Percentiles rank a stretch among this genome's conserved stretches.
Conservation (phyloP, 2,329 filamentous ascomycete species). For the Pezicula carpinea region DNA sequence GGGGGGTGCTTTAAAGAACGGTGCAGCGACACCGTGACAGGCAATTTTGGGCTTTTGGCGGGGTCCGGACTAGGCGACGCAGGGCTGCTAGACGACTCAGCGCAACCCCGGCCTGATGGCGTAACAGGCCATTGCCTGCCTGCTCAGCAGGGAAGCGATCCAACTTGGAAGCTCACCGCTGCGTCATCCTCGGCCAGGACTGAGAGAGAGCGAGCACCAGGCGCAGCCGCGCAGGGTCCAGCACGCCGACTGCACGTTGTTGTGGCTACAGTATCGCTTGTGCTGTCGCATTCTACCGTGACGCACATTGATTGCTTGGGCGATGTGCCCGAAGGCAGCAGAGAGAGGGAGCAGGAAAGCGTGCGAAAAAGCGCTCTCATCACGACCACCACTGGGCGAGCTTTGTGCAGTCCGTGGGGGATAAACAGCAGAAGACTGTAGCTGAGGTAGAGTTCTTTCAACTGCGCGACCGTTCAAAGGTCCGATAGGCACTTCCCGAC, state of each 20-base stretch:
- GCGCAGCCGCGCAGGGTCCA: background rate
- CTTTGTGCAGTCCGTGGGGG: too few species aligned
- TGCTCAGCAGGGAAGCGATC: conserved; percentile 1
- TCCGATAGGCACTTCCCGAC: too few species aligned
- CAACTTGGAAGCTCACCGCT: conserved; percentile 2
- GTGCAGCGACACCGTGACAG: background rate
- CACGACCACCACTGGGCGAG: background rate
- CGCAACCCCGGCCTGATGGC: conserved; percentile 17
- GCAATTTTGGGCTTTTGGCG: conserved; percentile 13
- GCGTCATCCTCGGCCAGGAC: conserved; percentile 1
- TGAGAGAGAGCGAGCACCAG: too few species aligned
- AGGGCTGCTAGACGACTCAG: conserved; percentile 6
- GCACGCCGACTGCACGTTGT: background rate
- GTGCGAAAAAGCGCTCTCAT: background rate
- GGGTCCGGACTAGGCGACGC: conserved; percentile 22
- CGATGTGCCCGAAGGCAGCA: background rate
- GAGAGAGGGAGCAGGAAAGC: background rate
- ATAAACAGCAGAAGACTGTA: background rate
- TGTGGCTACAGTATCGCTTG: too few species aligned
- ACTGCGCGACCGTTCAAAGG: too few species aligned
- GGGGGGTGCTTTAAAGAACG: conserved; percentile 9
- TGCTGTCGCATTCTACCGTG: background rate
- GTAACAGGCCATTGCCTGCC: conserved; percentile 15
- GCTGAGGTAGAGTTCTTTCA: too few species aligned
- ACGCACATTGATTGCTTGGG: background rate